Evolutionary conservation across 495 filamentous ascomycete genomes (phyloP).

Genomic region (Penicillium robsamsonii): DNA sequence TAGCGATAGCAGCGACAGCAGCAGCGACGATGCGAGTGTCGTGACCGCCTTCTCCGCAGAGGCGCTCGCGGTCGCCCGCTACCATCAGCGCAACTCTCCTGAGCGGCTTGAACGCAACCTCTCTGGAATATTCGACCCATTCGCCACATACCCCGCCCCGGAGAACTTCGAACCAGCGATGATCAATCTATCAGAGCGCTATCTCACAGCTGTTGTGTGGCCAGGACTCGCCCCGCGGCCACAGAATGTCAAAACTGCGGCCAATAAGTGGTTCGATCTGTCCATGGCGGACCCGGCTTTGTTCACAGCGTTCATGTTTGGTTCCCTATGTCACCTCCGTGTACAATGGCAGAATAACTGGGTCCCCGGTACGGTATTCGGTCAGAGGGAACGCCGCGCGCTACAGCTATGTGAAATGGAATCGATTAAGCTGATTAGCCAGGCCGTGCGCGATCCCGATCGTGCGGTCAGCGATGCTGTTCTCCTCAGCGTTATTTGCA

Average conservation of each 20-base stretch:
- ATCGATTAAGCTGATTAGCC: conserved; percentile 38
- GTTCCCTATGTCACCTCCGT: conserved; percentile 41
- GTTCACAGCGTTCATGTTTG: conserved; percentile 40
- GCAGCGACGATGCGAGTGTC: conserved; percentile 7
- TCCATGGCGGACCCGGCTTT: conserved; percentile 36
- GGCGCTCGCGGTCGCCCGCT: not conserved
- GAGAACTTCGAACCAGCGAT: conserved; percentile 23
- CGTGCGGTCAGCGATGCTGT: conserved; percentile 38
- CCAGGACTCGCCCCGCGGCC: conserved; percentile 34
- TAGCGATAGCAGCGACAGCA: conserved; percentile 22
- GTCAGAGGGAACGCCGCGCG: conserved; percentile 26
- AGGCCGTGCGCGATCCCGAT: conserved; percentile 31
- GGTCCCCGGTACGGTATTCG: conserved; percentile 23
- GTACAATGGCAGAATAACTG: conserved; percentile 36
- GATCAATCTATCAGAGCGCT: conserved; percentile 25
- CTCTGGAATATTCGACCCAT: conserved; percentile 33
- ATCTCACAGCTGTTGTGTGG: conserved; percentile 36
- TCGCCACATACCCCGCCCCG: conserved; percentile 29
- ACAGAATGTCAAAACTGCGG: conserved; percentile 4
- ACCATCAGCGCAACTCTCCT: conserved; percentile 16
- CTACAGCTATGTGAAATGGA: conserved; percentile 38
- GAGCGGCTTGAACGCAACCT: conserved; percentile 30
- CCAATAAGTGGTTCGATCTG: conserved; percentile 36
- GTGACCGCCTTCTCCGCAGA: not conserved
- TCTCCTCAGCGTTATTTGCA: conserved; percentile 41